These are phyloP conservation scores for Ceratobasidium sp. DNA, from an alignment of 1,284 basidiomycete species.

Conservation along the genomic window DNA sequence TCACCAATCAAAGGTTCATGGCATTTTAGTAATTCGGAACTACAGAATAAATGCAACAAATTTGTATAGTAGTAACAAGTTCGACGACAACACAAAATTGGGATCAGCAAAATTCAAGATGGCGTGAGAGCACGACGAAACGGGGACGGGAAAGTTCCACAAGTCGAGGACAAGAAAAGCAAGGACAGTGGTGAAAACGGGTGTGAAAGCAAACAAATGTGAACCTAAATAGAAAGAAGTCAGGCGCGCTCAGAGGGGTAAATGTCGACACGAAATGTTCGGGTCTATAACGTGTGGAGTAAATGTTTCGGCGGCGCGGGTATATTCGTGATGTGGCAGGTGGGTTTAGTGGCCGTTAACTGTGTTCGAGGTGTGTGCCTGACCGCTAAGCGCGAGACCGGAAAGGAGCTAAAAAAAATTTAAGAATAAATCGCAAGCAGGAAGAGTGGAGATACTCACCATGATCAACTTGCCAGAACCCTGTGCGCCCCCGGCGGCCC, in stretches of 20 bases:
- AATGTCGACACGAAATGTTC: background rate
- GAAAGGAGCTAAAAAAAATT: constrained; percentile 5
- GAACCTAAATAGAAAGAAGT: background rate
- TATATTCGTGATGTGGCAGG: background rate
- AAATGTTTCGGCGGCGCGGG: background rate
- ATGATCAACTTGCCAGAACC: constrained; percentile 12
- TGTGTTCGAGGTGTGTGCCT: background rate
- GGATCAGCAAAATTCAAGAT: no score
- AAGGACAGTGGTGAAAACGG: background rate
- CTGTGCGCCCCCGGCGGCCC: background rate
- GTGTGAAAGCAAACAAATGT: background rate
- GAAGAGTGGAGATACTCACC: no score
- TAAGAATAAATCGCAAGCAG: background rate
- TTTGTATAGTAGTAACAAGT: constrained; percentile 29
- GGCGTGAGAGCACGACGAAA: constrained; percentile 3
- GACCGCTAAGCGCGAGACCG: constrained; percentile 33
- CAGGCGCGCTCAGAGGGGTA: background rate
- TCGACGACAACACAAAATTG: constrained; percentile 5
- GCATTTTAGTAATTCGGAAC: constrained; percentile 13
- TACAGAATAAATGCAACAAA: constrained; percentile 43
- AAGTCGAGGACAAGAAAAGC: background rate
- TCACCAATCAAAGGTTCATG: constrained; percentile 21
- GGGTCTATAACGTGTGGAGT: background rate
- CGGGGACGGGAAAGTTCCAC: background rate
- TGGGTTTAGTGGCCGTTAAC: background rate